Conservation (phyloP, 352 stramenopile species). For the Globisporangium parvum region DNA sequence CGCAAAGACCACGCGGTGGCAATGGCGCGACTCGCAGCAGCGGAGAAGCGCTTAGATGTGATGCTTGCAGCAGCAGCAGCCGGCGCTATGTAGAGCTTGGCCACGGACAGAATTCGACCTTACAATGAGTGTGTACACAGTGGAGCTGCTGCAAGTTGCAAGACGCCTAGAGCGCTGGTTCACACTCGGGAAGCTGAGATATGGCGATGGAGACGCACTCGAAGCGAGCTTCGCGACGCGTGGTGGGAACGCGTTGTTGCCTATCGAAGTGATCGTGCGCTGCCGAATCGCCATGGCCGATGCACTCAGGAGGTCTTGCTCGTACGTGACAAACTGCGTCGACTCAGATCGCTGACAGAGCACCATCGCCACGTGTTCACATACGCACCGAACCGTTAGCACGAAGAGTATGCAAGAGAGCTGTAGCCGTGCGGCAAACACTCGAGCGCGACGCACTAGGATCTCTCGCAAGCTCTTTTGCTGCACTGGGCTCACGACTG, state of each 20-base stretch:
- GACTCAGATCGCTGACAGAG: conserved; percentile 23
- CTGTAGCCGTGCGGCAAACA: background rate
- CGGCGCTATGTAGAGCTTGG: background rate
- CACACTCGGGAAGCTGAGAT: conserved; percentile 39
- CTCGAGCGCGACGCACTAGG: conserved; percentile 22
- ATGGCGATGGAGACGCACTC: conserved; percentile 14
- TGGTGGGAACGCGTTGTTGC: conserved; percentile 2
- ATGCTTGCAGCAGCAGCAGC: conserved; percentile 10
- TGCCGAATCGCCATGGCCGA: conserved; percentile 51
- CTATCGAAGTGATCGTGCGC: conserved; percentile 18
- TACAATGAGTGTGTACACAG: background rate
- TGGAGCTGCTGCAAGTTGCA: background rate
- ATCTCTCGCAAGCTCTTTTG: conserved; percentile 27
- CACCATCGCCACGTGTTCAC: background rate
- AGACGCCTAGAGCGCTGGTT: background rate
- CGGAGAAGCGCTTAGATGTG: conserved; percentile 40
- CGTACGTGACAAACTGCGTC: conserved; percentile 30
- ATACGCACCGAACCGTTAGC: conserved; percentile 3
- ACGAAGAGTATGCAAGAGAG: background rate
- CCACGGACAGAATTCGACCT: too few relatives aligned
- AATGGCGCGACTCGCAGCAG: conserved; percentile 27
- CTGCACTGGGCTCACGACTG: conserved; percentile 24
- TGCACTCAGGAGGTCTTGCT: conserved; percentile 48
- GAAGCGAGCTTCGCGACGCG: conserved; percentile 5
- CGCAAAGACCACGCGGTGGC: conserved; percentile 35